These are phyloP conservation scores for Karstenula rhodostoma DNA, from an alignment of 2,329 filamentous ascomycete species.

Conservation along the genomic window DNA sequence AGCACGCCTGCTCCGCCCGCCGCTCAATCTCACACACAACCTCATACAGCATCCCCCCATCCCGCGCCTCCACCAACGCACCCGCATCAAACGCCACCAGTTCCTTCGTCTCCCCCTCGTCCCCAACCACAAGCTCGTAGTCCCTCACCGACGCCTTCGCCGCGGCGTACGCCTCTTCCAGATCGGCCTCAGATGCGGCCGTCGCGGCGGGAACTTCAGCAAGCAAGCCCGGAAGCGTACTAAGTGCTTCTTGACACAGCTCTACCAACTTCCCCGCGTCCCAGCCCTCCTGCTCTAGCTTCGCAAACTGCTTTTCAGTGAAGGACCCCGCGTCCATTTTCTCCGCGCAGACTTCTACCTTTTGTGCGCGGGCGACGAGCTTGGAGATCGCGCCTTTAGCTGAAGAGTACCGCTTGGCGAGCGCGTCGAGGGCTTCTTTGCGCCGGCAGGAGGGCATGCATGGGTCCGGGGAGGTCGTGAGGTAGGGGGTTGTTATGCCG, in stretches of 20 bases:
- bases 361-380: not conserved
- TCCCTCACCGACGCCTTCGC: not conserved
- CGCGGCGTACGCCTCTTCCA: not conserved
- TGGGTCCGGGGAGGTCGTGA: not conserved
- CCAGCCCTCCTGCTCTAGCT: not conserved
- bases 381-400: not conserved
- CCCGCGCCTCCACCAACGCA: not conserved
- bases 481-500: not conserved
- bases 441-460: slow-evolving; percentile 1
- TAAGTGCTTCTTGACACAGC: not conserved
- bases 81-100: slow-evolving; percentile 2
- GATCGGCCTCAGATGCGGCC: too few species aligned
- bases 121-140: not conserved
- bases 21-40: slow-evolving; percentile 10
- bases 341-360: not conserved
- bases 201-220: too few species aligned
- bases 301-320: not conserved
- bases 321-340: not conserved
- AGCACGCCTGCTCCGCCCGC: slow-evolving; percentile 2
- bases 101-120: not conserved
- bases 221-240: not conserved
- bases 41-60: not conserved
- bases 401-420: not conserved
- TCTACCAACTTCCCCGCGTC: not conserved
- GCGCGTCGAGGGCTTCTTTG: not conserved